These are phyloP conservation scores for Boletus pseudopeckii DNA, from an alignment of 768 basidiomycete species.

Conservation along the genomic window DNA sequence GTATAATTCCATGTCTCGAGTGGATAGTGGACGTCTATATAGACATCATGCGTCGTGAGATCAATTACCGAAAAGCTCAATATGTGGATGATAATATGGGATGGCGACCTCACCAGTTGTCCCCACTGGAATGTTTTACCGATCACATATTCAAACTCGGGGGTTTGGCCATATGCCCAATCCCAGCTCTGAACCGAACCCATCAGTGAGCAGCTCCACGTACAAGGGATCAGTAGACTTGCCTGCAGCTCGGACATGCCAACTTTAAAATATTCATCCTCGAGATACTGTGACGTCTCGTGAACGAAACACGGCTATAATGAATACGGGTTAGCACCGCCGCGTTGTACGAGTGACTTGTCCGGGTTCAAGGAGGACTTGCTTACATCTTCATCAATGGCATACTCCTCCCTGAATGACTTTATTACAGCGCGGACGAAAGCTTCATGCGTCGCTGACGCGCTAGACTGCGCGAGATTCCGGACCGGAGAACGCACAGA, in stretches of 20 bases:
- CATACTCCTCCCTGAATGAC: constrained; percentile 65
- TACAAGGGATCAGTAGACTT: constrained; percentile 16
- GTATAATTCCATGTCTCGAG: background rate
- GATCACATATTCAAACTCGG: constrained; percentile 77
- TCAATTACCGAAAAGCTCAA: background rate
- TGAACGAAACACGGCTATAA: constrained; percentile 41
- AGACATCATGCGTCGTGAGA: background rate
- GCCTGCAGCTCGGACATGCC: constrained; percentile 77
- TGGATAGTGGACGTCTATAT: background rate
- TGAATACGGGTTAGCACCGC: background rate
- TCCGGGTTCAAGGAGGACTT: background rate
- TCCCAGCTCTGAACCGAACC: constrained; percentile 71
- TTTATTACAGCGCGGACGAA: constrained; percentile 68
- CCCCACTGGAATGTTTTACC: constrained; percentile 50
- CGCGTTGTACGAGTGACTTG: background rate
- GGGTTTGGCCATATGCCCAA: constrained; percentile 91
- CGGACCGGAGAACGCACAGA: constrained; percentile 92
- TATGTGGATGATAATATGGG: background rate
- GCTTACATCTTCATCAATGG: constrained; percentile 34
- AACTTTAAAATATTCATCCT: constrained; percentile 56
- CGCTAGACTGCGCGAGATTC: constrained; percentile 62
- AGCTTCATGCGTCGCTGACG: constrained; percentile 54
- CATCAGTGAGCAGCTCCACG: background rate
- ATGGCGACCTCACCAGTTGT: constrained; percentile 37
- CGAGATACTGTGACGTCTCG: constrained; percentile 42